A percentile compares a stretch with the other conserved stretches of the same genome.
phyloP scores from a whole-genome alignment of 2,329 filamentous ascomycete genomes.

The Botrytis fragariae region DNA sequence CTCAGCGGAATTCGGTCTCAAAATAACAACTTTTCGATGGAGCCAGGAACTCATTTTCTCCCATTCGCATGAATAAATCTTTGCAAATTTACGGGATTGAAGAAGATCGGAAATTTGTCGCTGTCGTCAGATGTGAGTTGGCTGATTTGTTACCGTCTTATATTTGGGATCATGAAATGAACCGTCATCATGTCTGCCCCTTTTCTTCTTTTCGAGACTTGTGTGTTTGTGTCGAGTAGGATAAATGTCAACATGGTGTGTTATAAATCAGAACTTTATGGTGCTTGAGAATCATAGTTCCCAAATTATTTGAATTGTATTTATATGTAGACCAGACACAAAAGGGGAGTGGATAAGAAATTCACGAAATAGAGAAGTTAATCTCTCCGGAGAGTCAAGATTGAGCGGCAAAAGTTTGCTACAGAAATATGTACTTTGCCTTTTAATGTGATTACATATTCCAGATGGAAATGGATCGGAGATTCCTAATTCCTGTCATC shows the following conservation, averaged over 20 bases:
- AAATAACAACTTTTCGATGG: neutral
- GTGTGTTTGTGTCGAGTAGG: neutral
- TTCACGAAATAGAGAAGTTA: too few species aligned
- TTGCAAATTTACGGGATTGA: neutral
- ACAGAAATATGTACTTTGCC: too few species aligned
- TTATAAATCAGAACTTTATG: rapidly evolving
- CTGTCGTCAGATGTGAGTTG: neutral
- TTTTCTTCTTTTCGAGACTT: neutral
- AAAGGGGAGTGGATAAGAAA: too few species aligned
- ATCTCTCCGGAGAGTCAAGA: too few species aligned
- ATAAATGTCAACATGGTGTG: rapidly evolving
- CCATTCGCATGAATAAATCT: neutral
- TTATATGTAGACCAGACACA: too few species aligned
- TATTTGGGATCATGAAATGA: neutral
- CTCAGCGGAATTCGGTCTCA: neutral
- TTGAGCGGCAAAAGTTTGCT: too few species aligned
- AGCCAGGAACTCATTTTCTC: neutral
- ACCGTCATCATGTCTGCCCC: neutral
- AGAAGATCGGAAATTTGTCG: neutral
- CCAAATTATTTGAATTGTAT: too few species aligned
- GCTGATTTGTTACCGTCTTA: neutral
- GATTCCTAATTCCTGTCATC: too few species aligned
- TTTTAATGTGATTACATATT: rapidly evolving
- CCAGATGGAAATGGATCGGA: too few species aligned
- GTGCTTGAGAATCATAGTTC: neutral